A percentile compares a stretch with the other conserved stretches of the same genome.
These are phyloP conservation scores for Pythium dissimile DNA, from an alignment of 352 stramenopile species.

Conservation along the genomic window DNA sequence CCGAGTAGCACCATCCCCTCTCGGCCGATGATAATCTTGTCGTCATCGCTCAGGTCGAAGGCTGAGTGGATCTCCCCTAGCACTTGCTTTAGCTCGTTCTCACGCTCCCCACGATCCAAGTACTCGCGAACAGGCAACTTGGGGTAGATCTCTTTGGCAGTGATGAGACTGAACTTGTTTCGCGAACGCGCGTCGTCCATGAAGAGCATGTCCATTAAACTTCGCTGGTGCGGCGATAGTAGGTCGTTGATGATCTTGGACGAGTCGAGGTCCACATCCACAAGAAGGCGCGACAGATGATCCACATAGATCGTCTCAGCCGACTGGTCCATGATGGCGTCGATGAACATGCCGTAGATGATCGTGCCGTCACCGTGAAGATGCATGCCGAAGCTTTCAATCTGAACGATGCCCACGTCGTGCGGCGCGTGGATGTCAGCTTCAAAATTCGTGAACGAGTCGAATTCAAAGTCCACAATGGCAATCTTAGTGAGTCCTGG, in stretches of 20 bases:
- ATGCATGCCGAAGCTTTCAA: constrained; percentile 96
- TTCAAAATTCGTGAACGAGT: constrained; percentile 98
- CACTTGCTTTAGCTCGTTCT: constrained; percentile 97
- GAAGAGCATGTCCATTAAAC: constrained; percentile 94
- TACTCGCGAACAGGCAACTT: constrained; percentile 95
- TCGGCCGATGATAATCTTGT: constrained; percentile 94
- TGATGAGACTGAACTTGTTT: constrained; percentile 97
- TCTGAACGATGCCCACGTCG: constrained; percentile 93
- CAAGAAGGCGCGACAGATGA: constrained; percentile 93
- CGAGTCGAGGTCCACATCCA: constrained; percentile 95
- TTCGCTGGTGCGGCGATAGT: constrained; percentile 92
- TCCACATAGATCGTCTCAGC: constrained; percentile 97
- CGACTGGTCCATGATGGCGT: constrained; percentile 96
- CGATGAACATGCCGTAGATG: constrained; percentile 89
- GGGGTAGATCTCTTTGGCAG: constrained; percentile 94
- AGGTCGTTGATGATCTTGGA: constrained; percentile 96
- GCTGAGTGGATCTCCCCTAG: constrained; percentile 93
- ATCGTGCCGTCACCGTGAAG: constrained; percentile 77
- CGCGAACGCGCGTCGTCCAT: constrained; percentile 92
- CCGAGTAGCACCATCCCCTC: constrained; percentile 89
- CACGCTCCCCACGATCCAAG: constrained; percentile 95
- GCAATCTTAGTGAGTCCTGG: constrained; percentile 95
- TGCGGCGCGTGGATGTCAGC: constrained; percentile 95
- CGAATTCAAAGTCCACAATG: constrained; percentile 97
- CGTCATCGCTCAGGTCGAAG: constrained; percentile 95